Conservation (phyloP, 2,329 filamentous ascomycete genomes). For the Microsporum audouinii region DNA sequence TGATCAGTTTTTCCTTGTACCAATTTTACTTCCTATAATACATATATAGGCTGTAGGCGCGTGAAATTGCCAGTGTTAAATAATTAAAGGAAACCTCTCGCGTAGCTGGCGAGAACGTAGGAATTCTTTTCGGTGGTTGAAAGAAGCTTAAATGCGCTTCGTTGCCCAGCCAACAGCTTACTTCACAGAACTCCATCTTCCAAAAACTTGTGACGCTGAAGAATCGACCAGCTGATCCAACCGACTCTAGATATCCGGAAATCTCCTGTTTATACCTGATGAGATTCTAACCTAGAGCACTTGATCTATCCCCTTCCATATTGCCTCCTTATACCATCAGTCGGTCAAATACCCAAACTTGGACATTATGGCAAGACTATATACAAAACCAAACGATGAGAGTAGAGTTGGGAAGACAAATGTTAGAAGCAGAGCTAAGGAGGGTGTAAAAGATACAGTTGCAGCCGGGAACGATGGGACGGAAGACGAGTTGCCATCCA, state of each 20-base stretch:
- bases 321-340: background rate
- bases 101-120: too few relatives aligned
- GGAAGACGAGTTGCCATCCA: background rate
- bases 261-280: background rate
- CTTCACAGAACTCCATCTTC: background rate
- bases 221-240: background rate
- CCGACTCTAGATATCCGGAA: background rate
- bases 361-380: background rate
- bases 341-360: background rate
- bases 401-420: background rate
- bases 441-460: background rate
- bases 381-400: background rate
- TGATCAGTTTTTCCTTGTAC: background rate
- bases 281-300: background rate
- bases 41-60: background rate
- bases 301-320: background rate
- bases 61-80: background rate
- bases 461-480: background rate
- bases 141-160: background rate
- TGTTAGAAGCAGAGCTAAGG: background rate
- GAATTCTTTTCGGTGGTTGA: background rate
- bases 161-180: constrained; percentile 1
- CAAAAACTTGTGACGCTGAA: background rate
- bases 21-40: background rate
- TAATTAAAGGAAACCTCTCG: too few relatives aligned